Evolutionary conservation across 768 basidiomycete species (phyloP).

Genomic region (Xerocomus spinulosus): DNA sequence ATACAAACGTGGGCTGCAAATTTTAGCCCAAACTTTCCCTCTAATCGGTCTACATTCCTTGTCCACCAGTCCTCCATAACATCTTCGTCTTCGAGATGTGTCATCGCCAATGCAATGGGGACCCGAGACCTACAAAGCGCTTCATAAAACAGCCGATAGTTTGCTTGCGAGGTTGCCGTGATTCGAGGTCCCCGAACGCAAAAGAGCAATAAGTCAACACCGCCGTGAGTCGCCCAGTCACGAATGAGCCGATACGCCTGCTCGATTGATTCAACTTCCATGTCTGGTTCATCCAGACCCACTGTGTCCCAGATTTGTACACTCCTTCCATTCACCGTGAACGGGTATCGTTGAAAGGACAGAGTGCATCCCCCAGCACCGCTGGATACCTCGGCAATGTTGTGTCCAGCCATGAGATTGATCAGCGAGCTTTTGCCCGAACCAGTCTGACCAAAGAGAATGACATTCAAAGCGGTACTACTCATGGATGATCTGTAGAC

Average conservation of each 20-base stretch:
- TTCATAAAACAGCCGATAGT: constrained; percentile 1
- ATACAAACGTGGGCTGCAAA: constrained; percentile 2
- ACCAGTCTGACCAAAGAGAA: neutral
- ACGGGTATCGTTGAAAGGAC: neutral
- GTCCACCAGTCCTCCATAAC: constrained; percentile 3
- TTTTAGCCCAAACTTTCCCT: neutral
- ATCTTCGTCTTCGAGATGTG: neutral
- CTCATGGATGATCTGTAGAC: neutral
- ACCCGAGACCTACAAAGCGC: neutral
- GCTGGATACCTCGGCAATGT: neutral
- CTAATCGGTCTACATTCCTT: neutral
- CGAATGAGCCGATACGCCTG: neutral
- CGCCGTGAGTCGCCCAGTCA: neutral
- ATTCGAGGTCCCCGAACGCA: constrained; percentile 1
- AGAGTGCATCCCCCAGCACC: neutral
- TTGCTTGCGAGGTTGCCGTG: constrained; percentile 1
- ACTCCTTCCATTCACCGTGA: neutral
- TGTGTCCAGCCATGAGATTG: neutral
- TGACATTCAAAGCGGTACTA: neutral
- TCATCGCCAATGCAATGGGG: constrained; percentile 2
- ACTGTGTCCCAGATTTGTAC: neutral
- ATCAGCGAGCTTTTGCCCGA: neutral
- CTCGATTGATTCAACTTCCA: neutral
- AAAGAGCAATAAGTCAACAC: neutral
- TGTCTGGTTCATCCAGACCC: neutral